A percentile compares a stretch with the other conserved stretches of the same genome.
Evolutionary conservation across 441 rosid genomes (phyloP).

Genomic region (Corymbia calophylla): DNA sequence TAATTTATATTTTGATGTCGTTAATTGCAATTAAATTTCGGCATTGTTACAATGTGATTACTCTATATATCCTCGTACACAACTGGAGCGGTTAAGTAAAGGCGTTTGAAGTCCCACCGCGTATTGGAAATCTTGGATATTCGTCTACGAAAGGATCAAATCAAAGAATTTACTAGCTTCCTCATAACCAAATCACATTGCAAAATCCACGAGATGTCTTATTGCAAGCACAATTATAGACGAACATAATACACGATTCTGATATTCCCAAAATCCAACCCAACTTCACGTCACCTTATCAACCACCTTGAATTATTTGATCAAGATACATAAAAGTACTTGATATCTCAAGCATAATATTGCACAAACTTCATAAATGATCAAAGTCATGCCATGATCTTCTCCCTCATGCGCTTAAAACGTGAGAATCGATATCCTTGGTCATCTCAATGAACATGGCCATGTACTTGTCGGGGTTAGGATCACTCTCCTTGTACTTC

Average conservation of each 20-base stretch:
- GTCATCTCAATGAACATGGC: background rate
- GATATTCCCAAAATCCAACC: background rate
- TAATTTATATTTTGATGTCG: background rate
- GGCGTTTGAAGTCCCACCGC: background rate
- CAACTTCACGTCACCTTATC: background rate
- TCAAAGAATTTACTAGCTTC: background rate
- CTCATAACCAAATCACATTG: background rate
- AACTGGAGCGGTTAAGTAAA: background rate
- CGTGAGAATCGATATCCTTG: background rate
- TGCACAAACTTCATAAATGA: background rate
- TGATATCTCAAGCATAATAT: background rate
- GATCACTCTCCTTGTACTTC: slow-evolving; percentile 5
- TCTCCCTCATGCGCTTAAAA: background rate
- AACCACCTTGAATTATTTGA: background rate
- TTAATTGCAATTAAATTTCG: background rate
- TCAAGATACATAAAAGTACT: background rate
- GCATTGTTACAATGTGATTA: background rate
- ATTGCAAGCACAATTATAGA: background rate
- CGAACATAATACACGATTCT: background rate
- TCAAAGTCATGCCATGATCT: background rate
- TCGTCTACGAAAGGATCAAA: background rate
- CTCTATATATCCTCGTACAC: background rate
- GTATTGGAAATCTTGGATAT: background rate
- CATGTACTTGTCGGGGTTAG: slow-evolving; percentile 15
- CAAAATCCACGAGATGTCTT: background rate